phyloP scores from a whole-genome alignment of 2,329 filamentous ascomycete species.

The Hirsutella rhossiliensis region DNA sequence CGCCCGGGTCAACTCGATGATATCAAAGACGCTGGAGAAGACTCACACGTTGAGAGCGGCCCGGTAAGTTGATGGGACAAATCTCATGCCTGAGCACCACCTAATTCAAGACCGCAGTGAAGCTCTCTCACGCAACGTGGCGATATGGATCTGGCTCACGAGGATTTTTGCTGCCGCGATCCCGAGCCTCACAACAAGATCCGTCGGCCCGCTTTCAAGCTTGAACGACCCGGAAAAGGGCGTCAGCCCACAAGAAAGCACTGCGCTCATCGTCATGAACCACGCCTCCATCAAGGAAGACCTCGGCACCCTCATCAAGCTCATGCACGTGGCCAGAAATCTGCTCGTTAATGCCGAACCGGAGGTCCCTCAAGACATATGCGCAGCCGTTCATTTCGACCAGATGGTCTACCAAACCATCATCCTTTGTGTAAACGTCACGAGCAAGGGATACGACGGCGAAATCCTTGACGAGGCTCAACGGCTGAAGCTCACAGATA shows the following conservation, averaged over 20 bases:
- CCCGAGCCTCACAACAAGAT: conserved; percentile 46
- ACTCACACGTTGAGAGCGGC: conserved; percentile 50
- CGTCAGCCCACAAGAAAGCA: conserved; percentile 49
- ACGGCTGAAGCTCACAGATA: conserved; percentile 45
- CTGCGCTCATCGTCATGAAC: conserved; percentile 50
- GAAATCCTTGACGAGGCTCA: conserved; percentile 48
- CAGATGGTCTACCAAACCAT: conserved; percentile 55
- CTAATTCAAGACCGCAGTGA: conserved; percentile 30
- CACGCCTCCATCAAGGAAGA: conserved; percentile 49
- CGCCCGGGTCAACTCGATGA: conserved; percentile 41
- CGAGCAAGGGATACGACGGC: conserved; percentile 54
- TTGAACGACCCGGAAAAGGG: conserved; percentile 42
- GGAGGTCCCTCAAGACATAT: conserved; percentile 53
- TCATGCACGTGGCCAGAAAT: conserved; percentile 55
- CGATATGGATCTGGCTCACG: conserved; percentile 54
- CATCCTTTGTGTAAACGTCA: conserved; percentile 53
- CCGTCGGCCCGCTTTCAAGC: conserved; percentile 41
- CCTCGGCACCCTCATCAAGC: conserved; percentile 50
- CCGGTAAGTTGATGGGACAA: conserved; percentile 26
- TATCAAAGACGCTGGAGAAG: conserved; percentile 50
- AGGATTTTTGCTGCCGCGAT: conserved; percentile 50
- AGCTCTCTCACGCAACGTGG: conserved; percentile 47
- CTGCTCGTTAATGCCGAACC: conserved; percentile 52
- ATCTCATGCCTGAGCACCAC: not conserved
- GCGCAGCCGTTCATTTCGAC: conserved; percentile 51